phyloP scores from a whole-genome alignment of 441 rosid species.

The Breynia disticha region DNA sequence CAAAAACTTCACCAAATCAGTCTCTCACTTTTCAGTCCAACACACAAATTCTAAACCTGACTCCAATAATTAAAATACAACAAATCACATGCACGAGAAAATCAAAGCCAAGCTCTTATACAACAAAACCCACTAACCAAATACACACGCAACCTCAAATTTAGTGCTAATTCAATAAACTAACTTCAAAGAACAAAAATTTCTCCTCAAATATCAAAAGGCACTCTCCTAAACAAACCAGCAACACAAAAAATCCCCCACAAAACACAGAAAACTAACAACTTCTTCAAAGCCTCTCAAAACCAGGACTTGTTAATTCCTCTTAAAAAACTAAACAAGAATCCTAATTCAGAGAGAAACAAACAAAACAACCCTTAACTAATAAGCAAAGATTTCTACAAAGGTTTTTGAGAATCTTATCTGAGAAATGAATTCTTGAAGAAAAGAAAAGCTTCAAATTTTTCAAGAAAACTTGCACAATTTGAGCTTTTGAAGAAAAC shows the following conservation, averaged over 20 bases:
- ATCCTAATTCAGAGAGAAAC: constrained; percentile 32
- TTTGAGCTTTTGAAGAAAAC: constrained; percentile 3
- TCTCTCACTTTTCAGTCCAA: constrained; percentile 6
- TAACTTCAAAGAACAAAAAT: constrained; percentile 10
- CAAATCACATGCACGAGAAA: constrained; percentile 13
- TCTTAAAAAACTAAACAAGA: constrained; percentile 14
- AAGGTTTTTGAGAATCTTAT: constrained; percentile 14
- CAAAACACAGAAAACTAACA: background rate
- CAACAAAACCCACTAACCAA: constrained; percentile 14
- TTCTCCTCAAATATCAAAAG: constrained; percentile 11
- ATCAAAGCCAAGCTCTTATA: constrained; percentile 13
- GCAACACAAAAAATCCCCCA: background rate
- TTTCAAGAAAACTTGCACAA: constrained; percentile 13
- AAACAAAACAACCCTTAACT: constrained; percentile 7
- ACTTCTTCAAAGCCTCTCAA: constrained; percentile 15
- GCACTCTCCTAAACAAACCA: constrained; percentile 4
- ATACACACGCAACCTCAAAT: constrained; percentile 9
- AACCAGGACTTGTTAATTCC: constrained; percentile 23
- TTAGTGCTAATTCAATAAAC: constrained; percentile 13
- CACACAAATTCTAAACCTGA: constrained; percentile 11
- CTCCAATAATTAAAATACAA: constrained; percentile 8
- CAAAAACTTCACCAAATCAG: constrained; percentile 8
- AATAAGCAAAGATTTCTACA: background rate
- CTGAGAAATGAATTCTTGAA: constrained; percentile 14
- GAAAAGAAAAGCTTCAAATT: constrained; percentile 10